These are phyloP conservation scores for Nannochloris sp. DNA, from an alignment of 139 green algal species.

Conservation along the genomic window DNA sequence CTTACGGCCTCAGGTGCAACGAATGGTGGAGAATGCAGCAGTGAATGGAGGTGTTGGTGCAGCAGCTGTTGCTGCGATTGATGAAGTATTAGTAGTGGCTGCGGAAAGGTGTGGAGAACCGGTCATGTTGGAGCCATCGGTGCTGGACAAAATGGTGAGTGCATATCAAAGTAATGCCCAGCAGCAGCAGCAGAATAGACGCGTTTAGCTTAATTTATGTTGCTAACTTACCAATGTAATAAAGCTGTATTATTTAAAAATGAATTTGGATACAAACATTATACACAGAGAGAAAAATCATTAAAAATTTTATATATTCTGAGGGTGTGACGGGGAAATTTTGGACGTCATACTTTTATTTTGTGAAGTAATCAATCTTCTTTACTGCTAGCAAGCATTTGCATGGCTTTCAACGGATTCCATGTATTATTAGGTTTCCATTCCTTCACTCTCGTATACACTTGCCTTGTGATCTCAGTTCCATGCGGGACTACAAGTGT, in stretches of 20 bases:
- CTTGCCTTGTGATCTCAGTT: constrained; percentile 1
- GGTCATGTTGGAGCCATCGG: constrained; percentile 53
- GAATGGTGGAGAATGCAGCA: constrained; percentile 23
- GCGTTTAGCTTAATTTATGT: not conserved
- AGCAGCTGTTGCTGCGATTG: constrained; percentile 39
- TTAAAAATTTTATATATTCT: no score
- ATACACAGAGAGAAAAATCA: no score
- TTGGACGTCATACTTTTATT: no score
- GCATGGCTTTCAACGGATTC: constrained; percentile 13
- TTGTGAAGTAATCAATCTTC: no score
- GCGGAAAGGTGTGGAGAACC: constrained; percentile 64
- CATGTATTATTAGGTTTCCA: constrained; percentile 14
- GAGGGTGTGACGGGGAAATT: no score
- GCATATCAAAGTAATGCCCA: not conserved
- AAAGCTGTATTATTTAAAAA: not conserved
- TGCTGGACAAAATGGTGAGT: constrained; percentile 62
- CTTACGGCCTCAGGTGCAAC: constrained; percentile 44
- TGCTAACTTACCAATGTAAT: not conserved
- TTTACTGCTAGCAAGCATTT: no score
- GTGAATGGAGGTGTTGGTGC: constrained; percentile 28
- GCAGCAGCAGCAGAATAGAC: not conserved
- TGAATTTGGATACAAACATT: not conserved
- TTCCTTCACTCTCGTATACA: constrained; percentile 6
- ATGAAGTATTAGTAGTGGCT: constrained; percentile 68
- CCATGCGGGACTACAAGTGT: constrained; percentile 4